Evolutionary conservation across 805 yeast genomes (phyloP).

Genomic region (Osmozyma mogii): DNA sequence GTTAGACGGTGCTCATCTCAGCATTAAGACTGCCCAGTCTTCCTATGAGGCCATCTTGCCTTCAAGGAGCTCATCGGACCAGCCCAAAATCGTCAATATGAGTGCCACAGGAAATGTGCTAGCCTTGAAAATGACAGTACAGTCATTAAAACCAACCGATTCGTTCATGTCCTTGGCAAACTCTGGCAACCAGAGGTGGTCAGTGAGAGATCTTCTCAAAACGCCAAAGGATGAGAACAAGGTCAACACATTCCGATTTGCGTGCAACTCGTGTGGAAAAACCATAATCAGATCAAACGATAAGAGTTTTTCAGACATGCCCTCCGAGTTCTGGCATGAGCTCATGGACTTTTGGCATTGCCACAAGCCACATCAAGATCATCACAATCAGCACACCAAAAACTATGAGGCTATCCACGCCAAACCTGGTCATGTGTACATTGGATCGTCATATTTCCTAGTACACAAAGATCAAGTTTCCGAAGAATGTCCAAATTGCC

Average conservation of each 20-base stretch:
- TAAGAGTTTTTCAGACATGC: conserved; percentile 51
- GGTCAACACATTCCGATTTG: conserved; percentile 19
- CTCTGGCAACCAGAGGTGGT: conserved; percentile 25
- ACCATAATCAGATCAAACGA: conserved; percentile 24
- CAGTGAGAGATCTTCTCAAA: conserved; percentile 32
- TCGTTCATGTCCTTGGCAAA: conserved; percentile 8
- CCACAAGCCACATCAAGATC: conserved; percentile 51
- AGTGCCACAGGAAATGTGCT: too few relatives aligned
- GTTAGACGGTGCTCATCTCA: too few relatives aligned
- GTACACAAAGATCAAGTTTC: neutral
- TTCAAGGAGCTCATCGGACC: too few relatives aligned
- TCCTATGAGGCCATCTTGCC: too few relatives aligned
- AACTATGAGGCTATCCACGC: neutral
- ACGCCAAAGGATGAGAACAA: conserved; percentile 19
- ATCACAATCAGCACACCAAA: neutral
- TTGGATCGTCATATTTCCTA: too few relatives aligned
- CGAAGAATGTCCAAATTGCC: neutral
- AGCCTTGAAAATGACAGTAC: too few relatives aligned
- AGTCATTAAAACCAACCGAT: neutral
- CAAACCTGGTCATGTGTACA: too few relatives aligned
- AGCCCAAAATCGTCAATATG: too few relatives aligned
- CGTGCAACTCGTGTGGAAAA: conserved; percentile 24
- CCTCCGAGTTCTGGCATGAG: conserved; percentile 90
- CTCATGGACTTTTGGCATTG: conserved; percentile 98
- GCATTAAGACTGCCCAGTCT: too few relatives aligned